Evolutionary conservation across 371 early-diverging fungal genomes (phyloP).

Genomic region (Circinella umbellata): DNA sequence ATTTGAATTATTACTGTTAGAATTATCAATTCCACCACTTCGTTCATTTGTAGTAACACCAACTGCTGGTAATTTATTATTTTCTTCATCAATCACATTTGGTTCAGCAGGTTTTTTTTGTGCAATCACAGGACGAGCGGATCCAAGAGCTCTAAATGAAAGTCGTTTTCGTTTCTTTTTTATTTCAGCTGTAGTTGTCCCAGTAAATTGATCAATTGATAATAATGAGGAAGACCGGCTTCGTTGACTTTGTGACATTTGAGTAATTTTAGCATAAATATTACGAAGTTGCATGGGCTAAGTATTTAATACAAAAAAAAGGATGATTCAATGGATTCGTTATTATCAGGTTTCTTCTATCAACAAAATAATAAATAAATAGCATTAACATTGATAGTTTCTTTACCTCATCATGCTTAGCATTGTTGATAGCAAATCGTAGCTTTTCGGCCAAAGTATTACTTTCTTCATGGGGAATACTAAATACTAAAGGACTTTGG

Average conservation of each 20-base stretch:
- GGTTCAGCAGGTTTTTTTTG: not conserved
- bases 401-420: conserved; percentile 37
- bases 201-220: not conserved
- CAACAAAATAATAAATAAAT: too few species aligned
- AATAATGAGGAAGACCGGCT: conserved; percentile 9
- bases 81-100: not conserved
- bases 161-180: conserved; percentile 15
- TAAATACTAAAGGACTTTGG: conserved; percentile 4
- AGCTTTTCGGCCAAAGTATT: conserved; percentile 35
- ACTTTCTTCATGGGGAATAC: conserved; percentile 23
- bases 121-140: not conserved
- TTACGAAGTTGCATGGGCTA: conserved; percentile 29
- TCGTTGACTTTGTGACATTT: conserved; percentile 20
- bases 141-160: conserved; percentile 16
- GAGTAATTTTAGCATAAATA: conserved; percentile 23
- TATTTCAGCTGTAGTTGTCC: not conserved
- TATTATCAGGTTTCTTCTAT: too few species aligned
- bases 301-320: not conserved
- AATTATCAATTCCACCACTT: not conserved
- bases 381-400: not conserved
- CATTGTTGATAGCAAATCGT: conserved; percentile 34
- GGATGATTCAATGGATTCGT: too few species aligned
- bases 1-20: not conserved
- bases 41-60: not conserved
- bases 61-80: conserved; percentile 1